Conservation (phyloP, 768 basidiomycete species). For the Mycena vitilis region DNA sequence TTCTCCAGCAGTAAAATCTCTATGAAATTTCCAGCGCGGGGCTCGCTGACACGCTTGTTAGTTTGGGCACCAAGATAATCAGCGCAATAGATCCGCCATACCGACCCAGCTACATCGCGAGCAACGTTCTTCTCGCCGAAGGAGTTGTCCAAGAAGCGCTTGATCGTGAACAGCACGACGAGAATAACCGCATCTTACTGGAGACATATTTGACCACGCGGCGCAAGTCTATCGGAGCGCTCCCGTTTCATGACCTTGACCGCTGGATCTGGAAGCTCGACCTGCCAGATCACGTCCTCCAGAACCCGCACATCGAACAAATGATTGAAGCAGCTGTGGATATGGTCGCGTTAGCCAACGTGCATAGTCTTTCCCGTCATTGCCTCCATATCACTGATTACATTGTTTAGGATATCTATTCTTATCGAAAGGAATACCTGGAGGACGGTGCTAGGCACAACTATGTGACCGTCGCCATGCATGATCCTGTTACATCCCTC, state of each 20-base stretch:
- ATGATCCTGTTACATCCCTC: conserved; percentile 33
- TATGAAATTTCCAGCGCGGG: background rate
- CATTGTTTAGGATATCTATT: conserved; percentile 39
- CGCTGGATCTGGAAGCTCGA: conserved; percentile 36
- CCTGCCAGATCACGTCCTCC: conserved; percentile 27
- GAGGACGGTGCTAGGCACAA: conserved; percentile 40
- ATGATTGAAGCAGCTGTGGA: conserved; percentile 35
- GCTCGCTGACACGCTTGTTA: background rate
- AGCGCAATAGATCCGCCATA: conserved; percentile 32
- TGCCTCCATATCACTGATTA: background rate
- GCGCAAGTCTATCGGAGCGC: conserved; percentile 35
- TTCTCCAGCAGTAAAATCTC: conserved; percentile 33
- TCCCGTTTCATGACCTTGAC: conserved; percentile 34
- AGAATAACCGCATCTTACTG: conserved; percentile 28
- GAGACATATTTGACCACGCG: conserved; percentile 34
- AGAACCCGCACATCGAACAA: conserved; percentile 28
- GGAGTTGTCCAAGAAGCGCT: conserved; percentile 38
- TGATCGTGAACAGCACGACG: conserved; percentile 33
- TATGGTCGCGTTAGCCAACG: conserved; percentile 35
- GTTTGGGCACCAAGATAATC: conserved; percentile 30
- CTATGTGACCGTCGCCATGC: conserved; percentile 40
- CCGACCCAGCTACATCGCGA: conserved; percentile 26
- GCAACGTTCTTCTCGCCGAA: conserved; percentile 35
- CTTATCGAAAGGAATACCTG: conserved; percentile 40
- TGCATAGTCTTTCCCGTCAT: background rate